These are phyloP conservation scores for Glaciozyma martinii DNA, from an alignment of 768 basidiomycete genomes.

Conservation along the genomic window DNA sequence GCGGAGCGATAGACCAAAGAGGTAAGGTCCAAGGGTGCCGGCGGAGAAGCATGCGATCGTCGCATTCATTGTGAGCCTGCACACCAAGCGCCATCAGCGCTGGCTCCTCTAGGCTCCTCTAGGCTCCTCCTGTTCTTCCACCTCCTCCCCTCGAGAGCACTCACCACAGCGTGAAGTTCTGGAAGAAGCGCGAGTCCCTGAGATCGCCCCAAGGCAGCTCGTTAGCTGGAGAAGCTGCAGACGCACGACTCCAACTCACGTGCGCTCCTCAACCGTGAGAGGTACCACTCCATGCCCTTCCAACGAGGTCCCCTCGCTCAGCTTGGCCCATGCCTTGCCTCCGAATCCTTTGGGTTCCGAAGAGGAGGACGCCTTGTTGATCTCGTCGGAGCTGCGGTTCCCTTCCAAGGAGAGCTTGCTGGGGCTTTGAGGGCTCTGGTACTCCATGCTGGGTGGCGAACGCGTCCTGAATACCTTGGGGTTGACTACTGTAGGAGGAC, in stretches of 20 bases:
- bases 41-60: conserved; percentile 50
- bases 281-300: not conserved
- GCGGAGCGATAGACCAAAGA: conserved; percentile 54
- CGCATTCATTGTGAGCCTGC: conserved; percentile 26
- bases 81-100: not conserved
- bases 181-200: conserved; percentile 13
- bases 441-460: no score
- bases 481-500: no score
- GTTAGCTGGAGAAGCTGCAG: not conserved
- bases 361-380: no score
- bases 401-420: no score
- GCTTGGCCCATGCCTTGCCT: no score
- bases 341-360: no score
- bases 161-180: conserved; percentile 26
- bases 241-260: not conserved
- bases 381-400: no score
- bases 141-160: not conserved
- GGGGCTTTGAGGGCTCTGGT: no score
- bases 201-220: not conserved
- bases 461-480: no score
- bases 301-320: not conserved
- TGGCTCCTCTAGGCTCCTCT: no score
- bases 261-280: not conserved
- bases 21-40: conserved; percentile 58
- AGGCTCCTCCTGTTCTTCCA: not conserved